Conservation (phyloP, 148 eudicot species). For the Rheum nobile region DNA sequence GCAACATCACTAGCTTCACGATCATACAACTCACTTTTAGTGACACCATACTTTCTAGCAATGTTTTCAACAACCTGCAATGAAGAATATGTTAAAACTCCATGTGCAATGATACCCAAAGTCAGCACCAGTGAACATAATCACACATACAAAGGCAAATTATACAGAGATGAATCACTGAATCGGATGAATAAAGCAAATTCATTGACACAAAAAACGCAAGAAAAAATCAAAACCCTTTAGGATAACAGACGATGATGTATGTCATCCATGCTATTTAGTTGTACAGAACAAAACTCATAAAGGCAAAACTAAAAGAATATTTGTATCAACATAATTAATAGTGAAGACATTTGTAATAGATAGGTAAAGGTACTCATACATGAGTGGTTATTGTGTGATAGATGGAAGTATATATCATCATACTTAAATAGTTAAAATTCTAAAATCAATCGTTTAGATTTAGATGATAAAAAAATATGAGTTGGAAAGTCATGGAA, state of each 20-base stretch:
- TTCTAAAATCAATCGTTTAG: too few relatives aligned
- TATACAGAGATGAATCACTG: background rate
- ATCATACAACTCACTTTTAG: constrained; percentile 77
- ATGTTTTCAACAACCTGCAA: constrained; percentile 75
- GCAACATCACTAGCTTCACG: constrained; percentile 84
- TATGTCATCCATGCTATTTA: background rate
- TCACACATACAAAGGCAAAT: background rate
- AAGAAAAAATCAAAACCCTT: background rate
- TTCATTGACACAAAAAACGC: background rate
- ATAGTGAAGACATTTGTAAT: background rate
- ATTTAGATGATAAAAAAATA: too few relatives aligned
- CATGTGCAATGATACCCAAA: background rate
- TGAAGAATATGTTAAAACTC: background rate
- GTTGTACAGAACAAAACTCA: background rate
- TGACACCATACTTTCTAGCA: constrained; percentile 73
- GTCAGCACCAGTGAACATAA: background rate
- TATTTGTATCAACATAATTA: background rate
- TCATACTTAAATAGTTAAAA: background rate
- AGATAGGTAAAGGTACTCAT: too few relatives aligned
- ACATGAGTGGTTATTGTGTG: background rate
- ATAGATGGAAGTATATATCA: background rate
- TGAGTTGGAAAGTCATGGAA: background rate
- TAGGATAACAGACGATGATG: background rate
- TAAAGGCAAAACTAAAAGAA: background rate
- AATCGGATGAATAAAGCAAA: background rate